Evolutionary conservation across 768 basidiomycete genomes (phyloP).

Genomic region (Pleurotus ostreatus): DNA sequence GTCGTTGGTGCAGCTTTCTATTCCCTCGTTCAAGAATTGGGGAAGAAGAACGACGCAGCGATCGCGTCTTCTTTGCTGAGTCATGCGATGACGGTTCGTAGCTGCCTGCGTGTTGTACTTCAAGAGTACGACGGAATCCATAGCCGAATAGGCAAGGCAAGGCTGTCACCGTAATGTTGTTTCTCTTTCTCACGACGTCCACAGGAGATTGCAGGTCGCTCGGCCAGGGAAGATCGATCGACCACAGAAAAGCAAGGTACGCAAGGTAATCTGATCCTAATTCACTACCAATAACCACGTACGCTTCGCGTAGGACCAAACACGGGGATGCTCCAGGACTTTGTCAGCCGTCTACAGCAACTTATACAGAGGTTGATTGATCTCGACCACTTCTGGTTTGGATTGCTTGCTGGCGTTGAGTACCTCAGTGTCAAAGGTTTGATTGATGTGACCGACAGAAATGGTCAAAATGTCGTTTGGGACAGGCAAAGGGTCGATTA

Average conservation of each 20-base stretch:
- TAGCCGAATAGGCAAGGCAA: not conserved
- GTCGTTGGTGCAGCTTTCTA: too few species aligned
- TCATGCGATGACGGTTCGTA: too few species aligned
- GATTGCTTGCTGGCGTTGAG: not conserved
- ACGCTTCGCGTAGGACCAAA: too few species aligned
- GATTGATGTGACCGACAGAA: not conserved
- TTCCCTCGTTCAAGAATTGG: too few species aligned
- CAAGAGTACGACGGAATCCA: not conserved
- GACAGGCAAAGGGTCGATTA: not conserved
- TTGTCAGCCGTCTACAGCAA: not conserved
- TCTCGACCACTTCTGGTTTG: conserved; percentile 1
- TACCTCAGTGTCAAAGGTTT: not conserved
- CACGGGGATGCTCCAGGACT: too few species aligned
- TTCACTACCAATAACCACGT: not conserved
- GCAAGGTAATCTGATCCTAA: too few species aligned
- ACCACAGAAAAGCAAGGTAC: not conserved
- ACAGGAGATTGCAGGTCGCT: not conserved
- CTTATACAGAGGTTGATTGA: not conserved
- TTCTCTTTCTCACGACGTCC: not conserved
- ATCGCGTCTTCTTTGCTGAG: too few species aligned
- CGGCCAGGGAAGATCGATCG: not conserved
- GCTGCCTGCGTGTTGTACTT: not conserved
- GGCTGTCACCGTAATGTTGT: too few species aligned
- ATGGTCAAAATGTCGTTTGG: not conserved
- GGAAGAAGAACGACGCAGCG: too few species aligned